Base-by-base conservation (phyloP, 106 monocot genomes). In the Dactylorhiza incarnata region DNA sequence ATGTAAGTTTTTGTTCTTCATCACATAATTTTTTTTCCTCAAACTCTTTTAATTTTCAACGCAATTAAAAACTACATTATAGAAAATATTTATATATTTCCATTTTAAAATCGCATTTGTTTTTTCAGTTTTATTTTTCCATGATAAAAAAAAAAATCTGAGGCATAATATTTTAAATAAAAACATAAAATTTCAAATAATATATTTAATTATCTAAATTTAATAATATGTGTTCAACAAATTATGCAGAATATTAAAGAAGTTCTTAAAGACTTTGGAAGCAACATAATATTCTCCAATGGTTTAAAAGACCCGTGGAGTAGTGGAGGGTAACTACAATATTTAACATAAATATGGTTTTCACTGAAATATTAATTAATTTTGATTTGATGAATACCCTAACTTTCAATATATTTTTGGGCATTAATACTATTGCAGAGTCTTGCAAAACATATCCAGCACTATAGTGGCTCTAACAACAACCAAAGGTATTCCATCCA, bases 201-300 rank as follows among this genome's bases (percentile, higher is more conserved):
- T 14, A 62, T 24, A 24, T 23, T 62, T 62, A 24, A 10, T 63
- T 63, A 23, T 9, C 22, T 10, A 9, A 9, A 6, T 23, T 62
- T 5, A 25, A 62, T 13, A 23, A 22, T 23, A 25, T 24, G 23
- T 17, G 24, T 63, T 14, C 16, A 75, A 17, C 45, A 48, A 25
- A 63, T 7, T 51, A 10, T 74, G 56, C 84, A 88, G 88, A 79
- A 68, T 45, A 85, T 88, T 37, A 77, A 80, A 48, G 16, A 47
- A 46, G 82, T 78, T 5, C 80, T 88, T 6, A 67, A 84, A 75
- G 81, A 67, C 45, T 87, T 87, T 74, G 87, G 81, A 46, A 87
- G 87, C 71, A 84, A 87, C 82, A 82, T 87, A 9, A 80, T 88
- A 43, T 88, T 88, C 73, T 84, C 88, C 50, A 88, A 88, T 75